Conservation (phyloP, 768 basidiomycete genomes). For the Mycena capillaripes region DNA sequence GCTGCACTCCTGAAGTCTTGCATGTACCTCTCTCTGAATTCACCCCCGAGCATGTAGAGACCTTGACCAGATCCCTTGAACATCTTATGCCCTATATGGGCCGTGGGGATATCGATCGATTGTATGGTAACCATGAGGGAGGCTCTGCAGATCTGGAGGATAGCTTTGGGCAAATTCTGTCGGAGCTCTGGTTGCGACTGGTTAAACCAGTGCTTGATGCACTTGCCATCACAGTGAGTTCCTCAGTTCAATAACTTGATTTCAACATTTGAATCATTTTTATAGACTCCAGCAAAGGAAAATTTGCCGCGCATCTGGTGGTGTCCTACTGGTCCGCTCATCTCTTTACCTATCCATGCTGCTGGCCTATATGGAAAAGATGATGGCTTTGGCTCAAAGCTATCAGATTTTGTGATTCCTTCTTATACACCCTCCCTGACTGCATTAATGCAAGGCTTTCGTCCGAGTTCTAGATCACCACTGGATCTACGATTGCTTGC, state of each 20-base stretch:
- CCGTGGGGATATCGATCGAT: background rate
- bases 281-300: background rate
- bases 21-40: background rate
- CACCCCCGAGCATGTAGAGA: background rate
- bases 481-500: background rate
- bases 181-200: background rate
- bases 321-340: background rate
- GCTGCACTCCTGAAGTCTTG: background rate
- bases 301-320: background rate
- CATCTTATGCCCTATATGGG: background rate
- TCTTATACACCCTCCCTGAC: background rate
- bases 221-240: background rate
- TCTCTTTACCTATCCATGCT: background rate
- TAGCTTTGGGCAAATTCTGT: background rate
- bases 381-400: background rate
- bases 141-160: background rate
- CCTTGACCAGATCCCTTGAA: background rate
- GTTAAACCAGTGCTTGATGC: background rate
- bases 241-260: background rate
- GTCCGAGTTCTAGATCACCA: background rate
- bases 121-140: background rate
- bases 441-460: background rate
- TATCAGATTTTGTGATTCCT: background rate
- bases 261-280: background rate
- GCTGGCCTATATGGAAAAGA: background rate